Conservation (phyloP, 371 early-diverging fungal species). For the Capillidium heterosporum region DNA sequence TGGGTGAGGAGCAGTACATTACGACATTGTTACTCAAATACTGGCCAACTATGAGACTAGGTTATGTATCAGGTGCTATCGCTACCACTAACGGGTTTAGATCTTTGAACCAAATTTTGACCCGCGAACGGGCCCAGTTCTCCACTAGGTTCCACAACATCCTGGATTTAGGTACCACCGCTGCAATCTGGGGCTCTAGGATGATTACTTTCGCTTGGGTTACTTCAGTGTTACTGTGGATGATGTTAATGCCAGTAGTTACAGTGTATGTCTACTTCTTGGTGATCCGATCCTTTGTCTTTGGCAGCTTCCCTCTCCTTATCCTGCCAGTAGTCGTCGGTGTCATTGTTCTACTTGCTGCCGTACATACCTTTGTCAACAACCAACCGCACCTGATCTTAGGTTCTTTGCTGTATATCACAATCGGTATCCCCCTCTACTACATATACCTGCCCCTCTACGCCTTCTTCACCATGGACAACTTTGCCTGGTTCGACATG, state of each 20-base stretch:
- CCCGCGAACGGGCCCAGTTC: neutral
- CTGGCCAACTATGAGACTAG: conserved; percentile 15
- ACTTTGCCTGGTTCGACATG: conserved; percentile 1
- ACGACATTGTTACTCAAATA: conserved; percentile 97
- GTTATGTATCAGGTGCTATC: conserved; percentile 36
- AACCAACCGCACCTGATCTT: neutral
- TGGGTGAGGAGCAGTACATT: conserved; percentile 81
- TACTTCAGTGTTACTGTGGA: neutral
- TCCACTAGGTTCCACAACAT: neutral
- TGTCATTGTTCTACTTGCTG: neutral
- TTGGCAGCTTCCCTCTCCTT: neutral
- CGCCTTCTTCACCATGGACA: neutral
- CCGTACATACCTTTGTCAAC: neutral
- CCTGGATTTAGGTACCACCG: neutral
- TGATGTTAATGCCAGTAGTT: neutral
- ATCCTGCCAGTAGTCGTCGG: neutral
- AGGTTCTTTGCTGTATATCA: neutral
- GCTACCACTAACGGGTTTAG: neutral
- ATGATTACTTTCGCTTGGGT: neutral
- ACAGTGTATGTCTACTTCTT: neutral
- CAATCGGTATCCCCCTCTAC: conserved; percentile 3
- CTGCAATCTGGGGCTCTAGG: neutral
- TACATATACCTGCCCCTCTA: conserved; percentile 1
- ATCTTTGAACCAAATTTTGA: neutral
- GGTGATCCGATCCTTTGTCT: neutral